Conservation (phyloP, 257 asterid species). For the Vinca minor region DNA sequence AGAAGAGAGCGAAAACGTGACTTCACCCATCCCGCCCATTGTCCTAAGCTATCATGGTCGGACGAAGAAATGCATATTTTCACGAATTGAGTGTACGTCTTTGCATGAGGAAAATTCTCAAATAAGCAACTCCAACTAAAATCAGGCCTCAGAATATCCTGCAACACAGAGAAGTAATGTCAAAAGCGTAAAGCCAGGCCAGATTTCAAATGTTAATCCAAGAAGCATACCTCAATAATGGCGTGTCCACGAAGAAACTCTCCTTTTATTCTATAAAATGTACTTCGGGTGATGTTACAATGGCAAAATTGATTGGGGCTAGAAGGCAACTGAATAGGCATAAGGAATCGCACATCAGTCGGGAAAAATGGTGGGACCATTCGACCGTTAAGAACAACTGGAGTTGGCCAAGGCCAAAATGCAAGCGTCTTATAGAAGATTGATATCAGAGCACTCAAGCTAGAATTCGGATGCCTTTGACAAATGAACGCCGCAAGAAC, state of each 20-base stretch:
- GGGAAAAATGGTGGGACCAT: constrained; percentile 21
- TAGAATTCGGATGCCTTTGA: constrained; percentile 33
- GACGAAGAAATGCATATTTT: constrained; percentile 38
- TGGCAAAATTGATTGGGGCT: constrained; percentile 39
- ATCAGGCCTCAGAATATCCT: constrained; percentile 35
- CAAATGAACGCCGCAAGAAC: constrained; percentile 49
- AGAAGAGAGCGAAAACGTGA: constrained; percentile 43
- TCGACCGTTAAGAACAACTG: constrained; percentile 35
- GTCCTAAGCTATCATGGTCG: constrained; percentile 26
- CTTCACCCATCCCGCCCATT: constrained; percentile 48
- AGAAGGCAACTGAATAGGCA: constrained; percentile 58
- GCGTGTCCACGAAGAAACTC: constrained; percentile 41
- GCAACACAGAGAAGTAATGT: constrained; percentile 11
- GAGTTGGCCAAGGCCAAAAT: constrained; percentile 59
- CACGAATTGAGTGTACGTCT: constrained; percentile 29
- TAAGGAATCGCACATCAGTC: constrained; percentile 22
- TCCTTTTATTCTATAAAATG: constrained; percentile 34
- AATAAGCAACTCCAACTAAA: constrained; percentile 43
- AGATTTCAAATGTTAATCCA: not conserved
- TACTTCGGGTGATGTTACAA: constrained; percentile 44
- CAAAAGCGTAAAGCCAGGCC: not conserved
- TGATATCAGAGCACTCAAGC: constrained; percentile 26
- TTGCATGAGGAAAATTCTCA: constrained; percentile 36
- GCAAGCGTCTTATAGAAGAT: constrained; percentile 44
- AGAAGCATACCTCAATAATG: constrained; percentile 35